phyloP scores from a whole-genome alignment of 495 filamentous ascomycete genomes.

The Haplographium delicatum region DNA sequence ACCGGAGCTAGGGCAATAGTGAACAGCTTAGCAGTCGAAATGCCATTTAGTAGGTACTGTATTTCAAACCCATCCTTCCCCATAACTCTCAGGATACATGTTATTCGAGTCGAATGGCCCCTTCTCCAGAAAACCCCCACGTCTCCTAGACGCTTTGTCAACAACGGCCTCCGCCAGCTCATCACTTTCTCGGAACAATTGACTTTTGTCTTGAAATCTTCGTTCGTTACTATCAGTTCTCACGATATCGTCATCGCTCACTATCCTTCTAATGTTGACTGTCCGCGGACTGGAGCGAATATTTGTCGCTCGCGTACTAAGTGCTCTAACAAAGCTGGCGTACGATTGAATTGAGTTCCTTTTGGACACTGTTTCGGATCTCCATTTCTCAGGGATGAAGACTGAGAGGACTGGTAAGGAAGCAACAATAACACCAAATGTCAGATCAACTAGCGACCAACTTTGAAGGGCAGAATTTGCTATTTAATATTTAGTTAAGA shows the following conservation, averaged over 20 bases:
- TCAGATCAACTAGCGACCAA: slow-evolving; percentile 21
- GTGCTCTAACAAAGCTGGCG: background rate
- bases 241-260: slow-evolving; percentile 3
- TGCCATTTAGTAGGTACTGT: no score
- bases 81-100: no score
- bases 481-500: background rate
- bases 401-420: slow-evolving; percentile 19
- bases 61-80: no score
- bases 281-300: background rate
- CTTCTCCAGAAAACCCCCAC: no score
- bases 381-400: slow-evolving; percentile 9
- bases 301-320: background rate
- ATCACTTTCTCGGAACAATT: background rate
- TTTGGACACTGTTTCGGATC: background rate
- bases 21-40: no score
- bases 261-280: background rate
- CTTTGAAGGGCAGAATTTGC: background rate
- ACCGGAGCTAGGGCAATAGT: no score
- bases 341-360: background rate
- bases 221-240: slow-evolving; percentile 4
- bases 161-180: no score
- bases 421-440: slow-evolving; percentile 19
- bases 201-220: slow-evolving; percentile 5
- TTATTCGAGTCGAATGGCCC: no score
- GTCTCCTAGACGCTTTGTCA: no score